phyloP scores from a whole-genome alignment of 176 grass and related monocot genomes.

The Eleusine coracana region DNA sequence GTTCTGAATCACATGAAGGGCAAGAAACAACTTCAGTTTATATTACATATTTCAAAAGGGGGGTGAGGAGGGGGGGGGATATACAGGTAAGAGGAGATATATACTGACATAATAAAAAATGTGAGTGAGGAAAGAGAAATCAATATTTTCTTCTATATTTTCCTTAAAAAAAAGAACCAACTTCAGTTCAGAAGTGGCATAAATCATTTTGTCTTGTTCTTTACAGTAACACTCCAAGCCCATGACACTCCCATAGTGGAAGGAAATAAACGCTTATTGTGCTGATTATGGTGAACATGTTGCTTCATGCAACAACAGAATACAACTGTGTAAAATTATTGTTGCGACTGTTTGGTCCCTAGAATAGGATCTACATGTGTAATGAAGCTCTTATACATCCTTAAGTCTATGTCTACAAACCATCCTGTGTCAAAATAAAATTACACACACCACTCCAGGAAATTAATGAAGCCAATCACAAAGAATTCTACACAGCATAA shows the following conservation, averaged over 20 bases:
- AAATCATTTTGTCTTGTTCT: not conserved
- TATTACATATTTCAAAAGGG: too few species aligned
- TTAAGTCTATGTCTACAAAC: not conserved
- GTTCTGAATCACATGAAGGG: not conserved
- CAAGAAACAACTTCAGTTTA: too few species aligned
- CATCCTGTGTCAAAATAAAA: conserved; percentile 11
- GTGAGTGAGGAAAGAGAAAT: not conserved
- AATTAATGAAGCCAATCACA: conserved; percentile 36
- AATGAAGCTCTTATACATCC: conserved; percentile 4
- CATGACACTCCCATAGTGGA: not conserved
- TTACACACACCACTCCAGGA: conserved; percentile 9
- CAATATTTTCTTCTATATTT: not conserved
- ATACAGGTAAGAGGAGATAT: not conserved
- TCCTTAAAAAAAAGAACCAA: not conserved
- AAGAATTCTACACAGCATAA: not conserved
- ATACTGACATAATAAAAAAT: not conserved
- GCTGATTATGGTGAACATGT: not conserved
- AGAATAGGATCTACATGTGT: not conserved
- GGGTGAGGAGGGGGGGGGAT: too few species aligned
- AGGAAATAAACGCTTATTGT: not conserved
- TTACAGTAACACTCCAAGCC: not conserved
- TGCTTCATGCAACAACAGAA: not conserved
- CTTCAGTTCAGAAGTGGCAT: not conserved
- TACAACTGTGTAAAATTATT: not conserved
- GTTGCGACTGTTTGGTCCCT: not conserved